Evolutionary conservation across 2,329 filamentous ascomycete species (phyloP).

Genomic region (Chrysoporthe deuterocubensis): DNA sequence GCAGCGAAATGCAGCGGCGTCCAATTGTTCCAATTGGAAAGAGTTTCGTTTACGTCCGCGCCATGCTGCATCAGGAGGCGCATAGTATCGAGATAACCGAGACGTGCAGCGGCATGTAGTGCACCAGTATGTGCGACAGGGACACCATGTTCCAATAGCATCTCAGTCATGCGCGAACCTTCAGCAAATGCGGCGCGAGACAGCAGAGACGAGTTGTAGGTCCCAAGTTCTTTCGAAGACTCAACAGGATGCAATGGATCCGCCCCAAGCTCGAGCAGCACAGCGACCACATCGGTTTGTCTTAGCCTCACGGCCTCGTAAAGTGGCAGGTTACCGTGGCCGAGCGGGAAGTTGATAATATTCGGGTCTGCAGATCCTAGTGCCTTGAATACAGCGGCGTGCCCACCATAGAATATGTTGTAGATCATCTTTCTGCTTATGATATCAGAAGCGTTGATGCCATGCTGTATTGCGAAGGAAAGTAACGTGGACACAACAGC

Average conservation of each 20-base stretch:
- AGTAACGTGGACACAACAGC: slow-evolving; percentile 15
- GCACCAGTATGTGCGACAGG: slow-evolving; percentile 1
- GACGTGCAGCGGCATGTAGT: slow-evolving; percentile 7
- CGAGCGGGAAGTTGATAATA: slow-evolving; percentile 19
- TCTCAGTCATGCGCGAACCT: slow-evolving; percentile 15
- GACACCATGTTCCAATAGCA: slow-evolving; percentile 11
- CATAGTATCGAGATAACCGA: slow-evolving; percentile 13
- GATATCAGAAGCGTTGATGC: neutral
- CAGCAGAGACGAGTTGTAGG: slow-evolving; percentile 18
- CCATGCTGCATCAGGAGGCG: slow-evolving; percentile 15
- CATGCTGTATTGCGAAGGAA: slow-evolving; percentile 19
- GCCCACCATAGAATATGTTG: slow-evolving; percentile 1
- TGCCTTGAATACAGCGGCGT: slow-evolving; percentile 18
- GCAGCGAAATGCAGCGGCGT: slow-evolving; percentile 26
- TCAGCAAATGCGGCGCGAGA: slow-evolving; percentile 1
- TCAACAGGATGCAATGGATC: slow-evolving; percentile 16
- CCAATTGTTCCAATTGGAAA: slow-evolving; percentile 2
- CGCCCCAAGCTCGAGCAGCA: slow-evolving; percentile 17
- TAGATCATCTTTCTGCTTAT: slow-evolving; percentile 4
- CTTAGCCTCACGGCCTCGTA: slow-evolving; percentile 21
- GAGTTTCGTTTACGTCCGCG: slow-evolving; percentile 8
- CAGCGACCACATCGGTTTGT: slow-evolving; percentile 16
- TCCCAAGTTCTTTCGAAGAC: neutral
- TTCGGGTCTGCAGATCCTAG: slow-evolving; percentile 15
- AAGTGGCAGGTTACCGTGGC: slow-evolving; percentile 13